Base-by-base conservation (phyloP, 257 asterid genomes). In the Coffea eugenioides region DNA sequence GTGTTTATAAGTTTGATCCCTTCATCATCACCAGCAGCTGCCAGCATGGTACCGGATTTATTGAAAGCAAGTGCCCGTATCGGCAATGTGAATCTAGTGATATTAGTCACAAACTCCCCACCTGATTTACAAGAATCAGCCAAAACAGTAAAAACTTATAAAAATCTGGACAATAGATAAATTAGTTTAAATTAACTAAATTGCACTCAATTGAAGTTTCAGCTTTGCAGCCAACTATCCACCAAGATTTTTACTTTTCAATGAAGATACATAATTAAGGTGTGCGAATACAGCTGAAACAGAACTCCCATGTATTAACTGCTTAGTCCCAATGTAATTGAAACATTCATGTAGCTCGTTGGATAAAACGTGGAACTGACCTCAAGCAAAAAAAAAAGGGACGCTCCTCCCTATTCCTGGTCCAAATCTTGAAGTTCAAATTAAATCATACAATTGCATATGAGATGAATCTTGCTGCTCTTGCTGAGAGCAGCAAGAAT, bases 11-110 rank as follows among this genome's bases (percentile, higher is more conserved):
- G 97, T 88, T 94, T 96, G 82, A 96, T 90, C 77, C 97, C 98
- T 75, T 94, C 99, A 65, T 88, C 99, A 84, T 96, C 99, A 21
- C 98, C 99, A 81, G 94, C 98, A 49, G 98, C 97, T 80, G 98
- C 99, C 86, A 96, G 90, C 90, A 96, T 84, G 59, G 93, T 80
- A 61, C 98, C 98, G 0, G 98, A 92, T 86, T 90, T 92, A 71
- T 92, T 96, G 90, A 96, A 96, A 81, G 98, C 90, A 81, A 94
- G 90, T 69, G 91, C 79, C 66, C 97, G 97, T 56, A 96, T 89
- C 12, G 99, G 99, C 85, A 96, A 82, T 8, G 98, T 92, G 87
- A 94, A 96, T 88, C 99, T 88, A 36, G 99, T 92, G 79, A 96
- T 91, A 81, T 89, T 96, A n/a, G 93, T 92, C 86, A 92, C 97